These are phyloP conservation scores for Chiua sp. DNA, from an alignment of 1,284 basidiomycete species.

Conservation along the genomic window DNA sequence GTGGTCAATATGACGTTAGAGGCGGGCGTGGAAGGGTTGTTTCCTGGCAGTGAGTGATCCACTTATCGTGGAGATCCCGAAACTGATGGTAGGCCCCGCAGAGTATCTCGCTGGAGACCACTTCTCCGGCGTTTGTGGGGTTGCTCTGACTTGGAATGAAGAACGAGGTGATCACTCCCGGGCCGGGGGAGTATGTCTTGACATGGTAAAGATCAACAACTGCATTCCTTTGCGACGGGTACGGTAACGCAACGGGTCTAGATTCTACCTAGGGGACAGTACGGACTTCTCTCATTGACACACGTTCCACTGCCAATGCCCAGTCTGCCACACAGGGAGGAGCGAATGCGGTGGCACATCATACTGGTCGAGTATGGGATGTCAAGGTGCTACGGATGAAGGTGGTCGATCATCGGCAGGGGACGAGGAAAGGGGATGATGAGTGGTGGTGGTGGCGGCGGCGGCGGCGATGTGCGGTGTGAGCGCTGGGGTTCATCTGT, in stretches of 20 bases:
- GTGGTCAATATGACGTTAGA: constrained; percentile 50
- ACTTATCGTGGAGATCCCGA: too few species aligned
- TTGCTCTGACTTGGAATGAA: constrained; percentile 52
- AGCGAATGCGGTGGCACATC: constrained; percentile 64
- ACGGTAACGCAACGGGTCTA: constrained; percentile 11
- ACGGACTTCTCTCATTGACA: constrained; percentile 53
- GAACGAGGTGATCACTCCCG: constrained; percentile 45
- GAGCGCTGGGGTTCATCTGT: constrained; percentile 43
- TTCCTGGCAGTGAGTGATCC: constrained; percentile 43
- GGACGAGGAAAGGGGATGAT: constrained; percentile 37
- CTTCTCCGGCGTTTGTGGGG: constrained; percentile 58
- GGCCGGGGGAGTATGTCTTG: constrained; percentile 64
- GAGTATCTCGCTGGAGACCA: constrained; percentile 70
- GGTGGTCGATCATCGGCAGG: constrained; percentile 59
- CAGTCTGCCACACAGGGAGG: constrained; percentile 64
- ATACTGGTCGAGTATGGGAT: constrained; percentile 76
- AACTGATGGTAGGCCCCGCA: constrained; percentile 32
- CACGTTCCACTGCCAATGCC: constrained; percentile 62
- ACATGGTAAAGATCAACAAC: constrained; percentile 68
- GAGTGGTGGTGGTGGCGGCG: constrained; percentile 56
- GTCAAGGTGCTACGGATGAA: constrained; percentile 61
- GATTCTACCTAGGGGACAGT: constrained; percentile 41
- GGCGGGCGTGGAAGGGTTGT: constrained; percentile 41
- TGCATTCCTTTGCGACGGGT: background rate
- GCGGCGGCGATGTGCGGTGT: constrained; percentile 59